Conservation (phyloP, 352 stramenopile genomes). For the Phytophthora megakarya region DNA sequence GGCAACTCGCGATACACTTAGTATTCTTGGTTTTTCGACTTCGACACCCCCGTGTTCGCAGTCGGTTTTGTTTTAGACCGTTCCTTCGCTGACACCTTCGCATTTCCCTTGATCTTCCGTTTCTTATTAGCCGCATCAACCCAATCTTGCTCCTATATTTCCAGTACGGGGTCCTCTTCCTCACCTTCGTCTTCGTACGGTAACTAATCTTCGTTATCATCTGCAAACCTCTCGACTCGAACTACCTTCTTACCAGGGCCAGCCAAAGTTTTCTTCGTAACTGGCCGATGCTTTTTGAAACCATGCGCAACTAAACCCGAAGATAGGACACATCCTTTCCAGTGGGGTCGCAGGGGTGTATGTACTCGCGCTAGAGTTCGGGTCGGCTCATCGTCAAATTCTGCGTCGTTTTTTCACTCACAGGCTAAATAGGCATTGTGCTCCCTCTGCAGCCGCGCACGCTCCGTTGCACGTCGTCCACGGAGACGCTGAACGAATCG, state of each 20-base stretch:
- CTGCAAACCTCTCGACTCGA: neutral
- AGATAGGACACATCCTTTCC: too few species aligned
- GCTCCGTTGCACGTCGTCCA: neutral
- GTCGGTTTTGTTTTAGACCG: too few species aligned
- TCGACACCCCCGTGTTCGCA: neutral
- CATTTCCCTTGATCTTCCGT: too few species aligned
- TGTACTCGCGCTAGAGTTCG: neutral
- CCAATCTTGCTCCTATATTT: too few species aligned
- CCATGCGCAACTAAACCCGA: too few species aligned
- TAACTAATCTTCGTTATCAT: constrained; percentile 3
- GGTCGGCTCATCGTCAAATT: neutral
- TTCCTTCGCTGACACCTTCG: too few species aligned
- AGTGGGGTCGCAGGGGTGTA: neutral
- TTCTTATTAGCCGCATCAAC: neutral
- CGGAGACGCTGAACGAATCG: neutral
- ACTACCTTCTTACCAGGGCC: constrained; percentile 1
- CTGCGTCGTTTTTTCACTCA: neutral
- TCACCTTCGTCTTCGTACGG: constrained; percentile 4
- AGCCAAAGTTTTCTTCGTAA: constrained; percentile 1
- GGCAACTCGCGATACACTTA: neutral
- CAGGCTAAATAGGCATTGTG: neutral
- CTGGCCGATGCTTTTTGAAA: neutral
- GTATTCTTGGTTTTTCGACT: constrained; percentile 5
- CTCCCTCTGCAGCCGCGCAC: neutral
- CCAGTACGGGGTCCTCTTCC: too few species aligned